Percentiles rank a stretch among this genome's conserved stretches.
These are phyloP conservation scores for Pseudogymnoascus sp. DNA, from an alignment of 2,329 filamentous ascomycete genomes.

Conservation along the genomic window DNA sequence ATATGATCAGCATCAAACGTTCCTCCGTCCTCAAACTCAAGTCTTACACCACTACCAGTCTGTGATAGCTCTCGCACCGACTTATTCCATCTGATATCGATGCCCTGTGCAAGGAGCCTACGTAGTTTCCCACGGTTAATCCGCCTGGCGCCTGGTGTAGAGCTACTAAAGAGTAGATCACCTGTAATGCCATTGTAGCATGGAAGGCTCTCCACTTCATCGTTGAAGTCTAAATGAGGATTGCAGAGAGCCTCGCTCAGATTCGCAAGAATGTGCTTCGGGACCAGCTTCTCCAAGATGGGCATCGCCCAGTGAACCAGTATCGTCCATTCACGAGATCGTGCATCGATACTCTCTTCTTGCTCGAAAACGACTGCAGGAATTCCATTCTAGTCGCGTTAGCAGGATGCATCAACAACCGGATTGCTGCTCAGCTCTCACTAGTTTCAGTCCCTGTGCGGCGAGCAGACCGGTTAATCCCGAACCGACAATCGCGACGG, in stretches of 20 bases:
- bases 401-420: conserved; percentile 10
- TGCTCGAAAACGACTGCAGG: conserved; percentile 28
- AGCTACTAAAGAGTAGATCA: conserved; percentile 29
- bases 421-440: conserved; percentile 1
- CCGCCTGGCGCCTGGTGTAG: conserved; percentile 29
- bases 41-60: conserved; percentile 13
- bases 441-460: conserved; percentile 32
- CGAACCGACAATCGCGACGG: conserved; percentile 31
- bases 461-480: conserved; percentile 32
- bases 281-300: conserved; percentile 29
- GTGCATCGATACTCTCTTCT: conserved; percentile 25
- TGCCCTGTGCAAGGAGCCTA: conserved; percentile 24
- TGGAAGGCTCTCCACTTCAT: conserved; percentile 26
- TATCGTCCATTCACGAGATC: conserved; percentile 33
- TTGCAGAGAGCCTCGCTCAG: conserved; percentile 30
- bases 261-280: conserved; percentile 25
- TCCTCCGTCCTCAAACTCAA: conserved; percentile 25
- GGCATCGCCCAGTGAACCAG: conserved; percentile 34
- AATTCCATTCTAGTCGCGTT: conserved; percentile 27
- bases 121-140: conserved; percentile 30
- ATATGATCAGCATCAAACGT: conserved; percentile 23
- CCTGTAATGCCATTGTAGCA: conserved; percentile 31
- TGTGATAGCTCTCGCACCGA: conserved; percentile 14
- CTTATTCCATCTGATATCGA: conserved; percentile 30
- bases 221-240: conserved; percentile 27